These are phyloP conservation scores for Chaetomium sp. DNA, from an alignment of 2,329 filamentous ascomycete genomes.

Conservation along the genomic window DNA sequence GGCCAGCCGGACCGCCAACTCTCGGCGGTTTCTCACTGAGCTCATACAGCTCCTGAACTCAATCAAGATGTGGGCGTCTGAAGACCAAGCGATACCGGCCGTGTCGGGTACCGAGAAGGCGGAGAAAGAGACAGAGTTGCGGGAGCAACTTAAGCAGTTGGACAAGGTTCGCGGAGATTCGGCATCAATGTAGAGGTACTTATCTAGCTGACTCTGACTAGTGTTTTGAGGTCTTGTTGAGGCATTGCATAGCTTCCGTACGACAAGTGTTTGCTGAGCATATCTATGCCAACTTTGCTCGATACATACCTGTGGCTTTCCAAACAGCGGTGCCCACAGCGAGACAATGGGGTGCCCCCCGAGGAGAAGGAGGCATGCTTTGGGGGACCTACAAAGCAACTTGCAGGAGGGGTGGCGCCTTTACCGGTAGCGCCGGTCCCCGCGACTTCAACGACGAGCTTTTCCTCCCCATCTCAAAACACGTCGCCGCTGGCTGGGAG, in stretches of 20 bases:
- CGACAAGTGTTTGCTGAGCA: slow-evolving; percentile 17
- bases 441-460: slow-evolving; percentile 27
- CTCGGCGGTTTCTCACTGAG: slow-evolving; percentile 22
- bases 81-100: slow-evolving; percentile 17
- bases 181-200: not conserved
- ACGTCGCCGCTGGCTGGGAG: slow-evolving; percentile 24
- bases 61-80: slow-evolving; percentile 24
- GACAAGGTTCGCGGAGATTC: slow-evolving; percentile 16
- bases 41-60: slow-evolving; percentile 24
- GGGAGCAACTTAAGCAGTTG: slow-evolving; percentile 13
- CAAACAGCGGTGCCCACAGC: slow-evolving; percentile 17
- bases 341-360: slow-evolving; percentile 21
- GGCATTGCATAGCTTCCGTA: slow-evolving; percentile 16
- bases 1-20: slow-evolving; percentile 16
- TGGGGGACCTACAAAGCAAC: slow-evolving; percentile 27
- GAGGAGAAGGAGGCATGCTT: slow-evolving; percentile 18
- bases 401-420: slow-evolving; percentile 20
- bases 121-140: slow-evolving; percentile 14
- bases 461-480: slow-evolving; percentile 20
- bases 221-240: slow-evolving; percentile 18
- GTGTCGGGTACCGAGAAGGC: slow-evolving; percentile 17
- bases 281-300: slow-evolving; percentile 22
- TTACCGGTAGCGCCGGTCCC: slow-evolving; percentile 13
- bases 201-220: slow-evolving; percentile 10
- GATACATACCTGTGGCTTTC: slow-evolving; percentile 17